Conservation (phyloP, 1,284 basidiomycete genomes). For the Golubevia sp. region DNA sequence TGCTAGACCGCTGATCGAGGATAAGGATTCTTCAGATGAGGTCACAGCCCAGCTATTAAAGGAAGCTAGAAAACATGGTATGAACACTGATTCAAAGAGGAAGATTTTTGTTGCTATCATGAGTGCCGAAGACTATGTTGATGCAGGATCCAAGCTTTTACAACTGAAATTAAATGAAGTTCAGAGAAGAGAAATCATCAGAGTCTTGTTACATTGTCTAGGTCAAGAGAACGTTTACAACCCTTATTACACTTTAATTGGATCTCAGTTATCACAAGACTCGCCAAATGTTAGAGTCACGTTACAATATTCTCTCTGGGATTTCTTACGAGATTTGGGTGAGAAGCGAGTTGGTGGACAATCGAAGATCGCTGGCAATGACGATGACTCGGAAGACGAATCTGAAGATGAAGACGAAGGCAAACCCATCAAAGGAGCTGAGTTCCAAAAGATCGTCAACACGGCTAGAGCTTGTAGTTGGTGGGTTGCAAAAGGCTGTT, state of each 20-base stretch:
- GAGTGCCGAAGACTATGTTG: conserved; percentile 85
- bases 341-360: conserved; percentile 80
- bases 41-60: conserved; percentile 68
- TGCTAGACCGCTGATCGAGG: conserved; percentile 37
- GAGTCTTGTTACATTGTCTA: conserved; percentile 89
- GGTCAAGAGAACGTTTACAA: conserved; percentile 92
- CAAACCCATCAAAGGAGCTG: neutral
- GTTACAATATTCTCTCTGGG: conserved; percentile 95
- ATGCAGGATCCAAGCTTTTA: conserved; percentile 84
- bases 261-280: conserved; percentile 51
- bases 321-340: conserved; percentile 89
- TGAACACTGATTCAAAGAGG: conserved; percentile 95
- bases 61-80: conserved; percentile 88
- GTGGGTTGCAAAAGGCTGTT: conserved; percentile 77
- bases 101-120: conserved; percentile 90
- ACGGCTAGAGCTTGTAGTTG: conserved; percentile 79
- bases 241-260: conserved; percentile 90
- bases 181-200: conserved; percentile 90
- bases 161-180: conserved; percentile 83
- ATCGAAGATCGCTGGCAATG: conserved; percentile 73
- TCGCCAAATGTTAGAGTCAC: conserved; percentile 80
- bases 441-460: conserved; percentile 68
- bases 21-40: conserved; percentile 61
- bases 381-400: conserved; percentile 63
- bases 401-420: conserved; percentile 64